Percentiles rank a stretch among this genome's conserved stretches.
Conservation (phyloP, 768 basidiomycete species). For the Coprinellus micaceus region DNA sequence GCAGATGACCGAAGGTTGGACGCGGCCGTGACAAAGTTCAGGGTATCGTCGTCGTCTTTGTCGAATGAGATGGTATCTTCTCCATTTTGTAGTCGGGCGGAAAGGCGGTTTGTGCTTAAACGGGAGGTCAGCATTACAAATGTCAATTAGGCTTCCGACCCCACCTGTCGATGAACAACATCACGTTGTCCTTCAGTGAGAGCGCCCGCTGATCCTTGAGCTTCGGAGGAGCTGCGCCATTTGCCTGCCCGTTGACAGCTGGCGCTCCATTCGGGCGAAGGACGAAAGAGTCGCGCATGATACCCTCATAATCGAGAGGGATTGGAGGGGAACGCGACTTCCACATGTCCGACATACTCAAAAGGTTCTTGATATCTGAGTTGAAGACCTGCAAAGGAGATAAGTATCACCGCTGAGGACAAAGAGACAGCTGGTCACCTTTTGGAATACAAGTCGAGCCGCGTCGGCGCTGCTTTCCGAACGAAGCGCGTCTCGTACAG, state of each 20-base stretch:
- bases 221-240: constrained; percentile 27
- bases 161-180: constrained; percentile 83
- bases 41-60: constrained; percentile 95
- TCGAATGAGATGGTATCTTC: constrained; percentile 84
- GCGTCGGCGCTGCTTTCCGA: constrained; percentile 38
- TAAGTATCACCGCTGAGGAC: too few species aligned
- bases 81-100: constrained; percentile 59
- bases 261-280: constrained; percentile 34
- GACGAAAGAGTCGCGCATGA: constrained; percentile 61
- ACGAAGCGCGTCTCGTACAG: constrained; percentile 59
- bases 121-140: not conserved
- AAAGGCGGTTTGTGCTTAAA: constrained; percentile 69
- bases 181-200: constrained; percentile 74
- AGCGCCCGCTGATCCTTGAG: constrained; percentile 83
- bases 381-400: too few species aligned
- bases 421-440: constrained; percentile 46
- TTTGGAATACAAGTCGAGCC: constrained; percentile 75
- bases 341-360: constrained; percentile 98
- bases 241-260: constrained; percentile 24
- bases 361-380: constrained; percentile 79
- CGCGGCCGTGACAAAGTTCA: constrained; percentile 94
- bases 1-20: constrained; percentile 90
- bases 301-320: constrained; percentile 77
- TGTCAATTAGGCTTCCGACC: constrained; percentile 1
- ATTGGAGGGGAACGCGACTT: constrained; percentile 80